Conservation (phyloP, 441 rosid genomes). For the Arabidopsis hybrid region DNA sequence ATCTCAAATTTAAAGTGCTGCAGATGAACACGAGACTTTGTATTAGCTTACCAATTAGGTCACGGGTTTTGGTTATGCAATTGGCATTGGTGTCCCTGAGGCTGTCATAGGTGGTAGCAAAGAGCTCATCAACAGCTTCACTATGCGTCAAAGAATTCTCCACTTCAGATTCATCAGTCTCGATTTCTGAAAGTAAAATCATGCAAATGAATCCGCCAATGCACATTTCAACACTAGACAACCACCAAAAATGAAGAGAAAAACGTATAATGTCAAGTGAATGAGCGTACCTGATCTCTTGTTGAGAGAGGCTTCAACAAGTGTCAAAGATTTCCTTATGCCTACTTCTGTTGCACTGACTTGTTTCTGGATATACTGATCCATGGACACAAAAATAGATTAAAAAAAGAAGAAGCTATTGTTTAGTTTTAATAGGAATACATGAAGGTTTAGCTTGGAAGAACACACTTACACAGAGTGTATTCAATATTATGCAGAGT, state of each 20-base stretch:
- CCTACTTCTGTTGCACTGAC: constrained; percentile 72
- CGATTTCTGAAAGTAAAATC: constrained; percentile 49
- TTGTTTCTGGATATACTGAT: constrained; percentile 91
- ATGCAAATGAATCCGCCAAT: constrained; percentile 22
- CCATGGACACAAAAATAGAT: constrained; percentile 14
- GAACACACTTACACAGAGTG: constrained; percentile 76
- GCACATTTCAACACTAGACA: constrained; percentile 19
- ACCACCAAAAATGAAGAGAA: constrained; percentile 19
- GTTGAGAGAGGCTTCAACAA: constrained; percentile 52
- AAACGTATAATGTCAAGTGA: constrained; percentile 12
- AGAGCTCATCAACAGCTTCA: constrained; percentile 88
- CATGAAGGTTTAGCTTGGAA: constrained; percentile 23
- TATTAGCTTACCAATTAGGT: constrained; percentile 71
- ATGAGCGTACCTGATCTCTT: constrained; percentile 57
- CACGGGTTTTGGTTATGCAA: constrained; percentile 69
- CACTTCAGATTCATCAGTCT: constrained; percentile 54
- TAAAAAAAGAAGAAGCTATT: background rate
- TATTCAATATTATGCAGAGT: constrained; percentile 90
- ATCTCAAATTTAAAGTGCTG: background rate
- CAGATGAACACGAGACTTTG: constrained; percentile 20
- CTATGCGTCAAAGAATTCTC: constrained; percentile 56
- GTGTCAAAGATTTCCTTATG: constrained; percentile 79
- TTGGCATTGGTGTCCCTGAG: constrained; percentile 69
- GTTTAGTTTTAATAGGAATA: background rate
- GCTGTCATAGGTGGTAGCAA: constrained; percentile 77